Evolutionary conservation across 805 yeast genomes (phyloP), one percentile per base, ranked within the genome.

Genomic region (Yarrowia hollandica): DNA sequence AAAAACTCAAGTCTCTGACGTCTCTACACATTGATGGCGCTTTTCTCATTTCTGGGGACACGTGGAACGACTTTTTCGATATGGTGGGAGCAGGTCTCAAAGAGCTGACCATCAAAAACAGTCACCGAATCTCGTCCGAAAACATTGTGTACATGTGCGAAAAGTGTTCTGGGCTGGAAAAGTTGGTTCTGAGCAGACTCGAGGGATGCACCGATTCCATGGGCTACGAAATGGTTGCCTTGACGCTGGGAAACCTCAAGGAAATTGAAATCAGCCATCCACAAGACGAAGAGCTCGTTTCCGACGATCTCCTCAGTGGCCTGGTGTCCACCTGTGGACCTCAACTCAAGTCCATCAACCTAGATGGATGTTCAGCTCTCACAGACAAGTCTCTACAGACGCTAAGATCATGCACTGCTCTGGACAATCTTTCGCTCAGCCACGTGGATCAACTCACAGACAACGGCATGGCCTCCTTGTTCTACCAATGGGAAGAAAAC

Each of bases 11-110:
- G 0, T 71, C 79, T 26, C 74, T 94, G 46, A 75, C 70, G 14
- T 75, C 80, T 12, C 60, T 92, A 7, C 74, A 79, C n/a, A 72
- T 94, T 33, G 91, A 92, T 70, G 99, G 99, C 0, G 90, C 97
- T 0, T 94, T 94, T 68, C 73, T 94, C 64, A 84, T 94, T 44
- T 83, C 85, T 66, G 88, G 86, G 63, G 72, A 71, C 0, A 76
- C 83, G 60, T 94, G 99, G 99, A 81, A 82, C 63, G 78, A 75
- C 6, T 90, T 86, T 63, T 88, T 94, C 66, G 82, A 81, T 54
- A 63, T 67, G 1, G 74, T 81, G 62, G 88, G 86, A 1, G 70
- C 77, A 2, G 75, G 80, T 16, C 73, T 94, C 59, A 74, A 72
- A 21, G 74, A 75, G 41, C 82, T 94, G 64, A 84, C 84, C 62